Base-by-base conservation (phyloP, 2,329 filamentous ascomycete genomes). In the Clonostachys sp. region DNA sequence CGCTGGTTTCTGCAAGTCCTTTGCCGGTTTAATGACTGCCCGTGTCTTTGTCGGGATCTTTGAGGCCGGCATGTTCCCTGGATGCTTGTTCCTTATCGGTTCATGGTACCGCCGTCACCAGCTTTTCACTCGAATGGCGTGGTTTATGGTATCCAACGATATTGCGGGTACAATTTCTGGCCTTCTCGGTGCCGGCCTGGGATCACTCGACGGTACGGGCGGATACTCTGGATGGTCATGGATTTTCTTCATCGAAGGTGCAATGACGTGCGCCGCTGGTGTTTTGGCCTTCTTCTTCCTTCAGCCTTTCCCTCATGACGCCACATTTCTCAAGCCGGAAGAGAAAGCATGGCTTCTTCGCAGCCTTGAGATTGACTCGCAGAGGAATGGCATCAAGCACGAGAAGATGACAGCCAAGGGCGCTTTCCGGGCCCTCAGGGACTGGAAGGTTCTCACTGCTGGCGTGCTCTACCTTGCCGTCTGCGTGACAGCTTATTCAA, bases 341-440 rank as follows among this genome's bases (percentile, higher is more conserved):
- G 55, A 57, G 41, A 55, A 55, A 46, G 45, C 47, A 5, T 55
- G 52, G 52, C 41, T 55, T 12, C 42, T 58, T 12, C 44, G 47
- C 6, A 42, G 50, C 14, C 48, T 59, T 8, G 51, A 50, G n/a
- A 16, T 34, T 2, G 57, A 59, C 20, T 48, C 52, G 20, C 45
- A 55, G 17, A 48, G 51, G 16, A 49, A 45, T 24, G 45, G 44
- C 17, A 50, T 44, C 41, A 42, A 47, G 4, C 46, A 57, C 18
- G 54, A 55, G 44, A 56, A 51, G 47, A 59, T 59, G 57, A 54
- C 49, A 5, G 10, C 43, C n/a, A 42, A 42, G 30, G 50, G 49
- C 33, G 79, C 80, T 33, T 74, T 84, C 55, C 77, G 81, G 59
- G 73, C 78, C 41, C 73, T 80, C 56, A 58, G 70, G 13, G 76